Evolutionary conservation across 2,329 filamentous ascomycete genomes (phyloP).

Genomic region (Paracoccidioides brasiliensis): DNA sequence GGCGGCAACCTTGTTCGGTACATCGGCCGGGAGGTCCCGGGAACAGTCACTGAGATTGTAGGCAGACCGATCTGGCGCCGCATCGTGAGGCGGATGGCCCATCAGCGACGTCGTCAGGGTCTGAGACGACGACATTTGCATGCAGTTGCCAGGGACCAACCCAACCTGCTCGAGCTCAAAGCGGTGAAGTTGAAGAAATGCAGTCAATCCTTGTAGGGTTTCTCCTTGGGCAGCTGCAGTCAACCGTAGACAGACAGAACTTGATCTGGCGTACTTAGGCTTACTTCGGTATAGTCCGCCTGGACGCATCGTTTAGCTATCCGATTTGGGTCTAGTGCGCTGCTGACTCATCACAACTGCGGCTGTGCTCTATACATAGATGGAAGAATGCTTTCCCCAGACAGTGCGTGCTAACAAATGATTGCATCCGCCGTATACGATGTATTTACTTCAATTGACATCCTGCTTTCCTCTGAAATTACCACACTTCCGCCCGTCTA

Average conservation of each 20-base stretch:
- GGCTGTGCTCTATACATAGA: no score
- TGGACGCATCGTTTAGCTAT: neutral
- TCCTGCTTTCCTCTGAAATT: neutral
- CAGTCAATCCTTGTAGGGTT: slow-evolving; percentile 7
- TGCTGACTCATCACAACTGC: neutral
- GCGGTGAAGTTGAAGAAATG: slow-evolving; percentile 12
- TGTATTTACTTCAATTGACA: neutral
- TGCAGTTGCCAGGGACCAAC: slow-evolving; percentile 17
- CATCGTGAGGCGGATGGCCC: slow-evolving; percentile 32
- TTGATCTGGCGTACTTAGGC: neutral
- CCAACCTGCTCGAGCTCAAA: slow-evolving; percentile 4
- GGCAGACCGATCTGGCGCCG: slow-evolving; percentile 28
- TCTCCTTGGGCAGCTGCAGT: slow-evolving; percentile 13
- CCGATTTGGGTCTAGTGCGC: neutral
- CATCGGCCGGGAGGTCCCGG: slow-evolving; percentile 12
- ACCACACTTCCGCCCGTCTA: no score
- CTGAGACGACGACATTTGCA: slow-evolving; percentile 35
- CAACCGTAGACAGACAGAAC: slow-evolving; percentile 10
- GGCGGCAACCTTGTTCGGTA: slow-evolving; percentile 18
- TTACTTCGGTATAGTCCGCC: neutral
- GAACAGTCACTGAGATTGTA: slow-evolving; percentile 27
- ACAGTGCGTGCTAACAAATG: no score
- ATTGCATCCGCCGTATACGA: no score
- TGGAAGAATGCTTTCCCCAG: neutral
- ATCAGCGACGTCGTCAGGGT: slow-evolving; percentile 36